Evolutionary conservation across 2,329 filamentous ascomycete species (phyloP), one percentile per base, ranked within the genome.

Genomic region (Sclerotinia sclerotiorum): DNA sequence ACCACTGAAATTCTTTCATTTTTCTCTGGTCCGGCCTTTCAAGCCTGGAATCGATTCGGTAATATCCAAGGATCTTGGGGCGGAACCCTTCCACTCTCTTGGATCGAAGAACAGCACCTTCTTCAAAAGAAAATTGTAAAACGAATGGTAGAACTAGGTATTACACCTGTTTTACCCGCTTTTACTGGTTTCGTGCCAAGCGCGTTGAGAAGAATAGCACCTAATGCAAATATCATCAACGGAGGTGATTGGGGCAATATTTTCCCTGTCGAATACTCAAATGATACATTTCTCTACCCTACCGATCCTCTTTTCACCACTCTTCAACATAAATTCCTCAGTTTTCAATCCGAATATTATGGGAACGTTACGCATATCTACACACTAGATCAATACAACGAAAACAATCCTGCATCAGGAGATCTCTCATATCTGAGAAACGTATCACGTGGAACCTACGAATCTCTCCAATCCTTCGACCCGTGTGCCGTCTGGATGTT

Each of bases 21-120:
- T 73, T 77, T 85, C 65, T 83, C 80, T 61, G 83, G 83, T 0
- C 83, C 83, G 1, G 82, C 83, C 0, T 85, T 84, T 68, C 82
- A 83, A 68, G 77, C 83, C 15, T 85, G 83, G 83, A 84, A 85
- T 70, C 80, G 82, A n/a, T 82, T 85, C 67, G 83, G 83, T 13
- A 85, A 85, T 70, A 84, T 83, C 24, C 82, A 84, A 70, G 80
- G 81, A 10, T 82, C 81, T 0, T 85, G 83, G 83, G 79, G 79
- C 46, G 81, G 79, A 7, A 74, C 79, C 2, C 71, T 84, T 17
- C 81, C 83, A 5, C 70, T 77, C 35, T 71, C 76, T 39, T 85
- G 82, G 82, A 81, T 84, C 67, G 78, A 84, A 29, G 69, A 74
- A 48, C 84, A 84, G 72, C 84, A 81, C 64, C 79, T 77, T 6